Conservation (phyloP, 257 asterid genomes). For the Solanum sitiens region DNA sequence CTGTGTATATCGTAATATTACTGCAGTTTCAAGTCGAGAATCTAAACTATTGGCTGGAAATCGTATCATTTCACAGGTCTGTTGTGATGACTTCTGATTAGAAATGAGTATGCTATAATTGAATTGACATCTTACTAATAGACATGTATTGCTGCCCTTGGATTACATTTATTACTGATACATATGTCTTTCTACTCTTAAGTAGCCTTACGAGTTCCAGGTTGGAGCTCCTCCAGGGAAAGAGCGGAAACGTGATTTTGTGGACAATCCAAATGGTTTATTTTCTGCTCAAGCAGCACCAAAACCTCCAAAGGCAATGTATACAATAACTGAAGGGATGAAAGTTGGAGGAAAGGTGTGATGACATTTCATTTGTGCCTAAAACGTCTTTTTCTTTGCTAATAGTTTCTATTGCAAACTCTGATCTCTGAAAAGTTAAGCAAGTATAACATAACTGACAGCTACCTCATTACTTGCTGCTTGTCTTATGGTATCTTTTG, state of each 20-base stretch:
- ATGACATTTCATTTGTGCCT: background rate
- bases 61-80: slow-evolving; percentile 84
- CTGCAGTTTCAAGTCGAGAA: slow-evolving; percentile 92
- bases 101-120: background rate
- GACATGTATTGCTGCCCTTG: background rate
- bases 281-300: slow-evolving; percentile 98
- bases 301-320: slow-evolving; percentile 91
- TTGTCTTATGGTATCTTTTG: background rate
- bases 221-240: slow-evolving; percentile 85
- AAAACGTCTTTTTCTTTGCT: no score
- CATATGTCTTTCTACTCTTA: slow-evolving; percentile 7
- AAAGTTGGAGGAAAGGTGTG: slow-evolving; percentile 98
- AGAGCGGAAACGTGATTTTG: slow-evolving; percentile 93
- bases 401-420: background rate
- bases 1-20: slow-evolving; percentile 81
- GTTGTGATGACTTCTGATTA: background rate
- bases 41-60: slow-evolving; percentile 94
- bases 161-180: slow-evolving; percentile 12
- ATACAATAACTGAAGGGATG: slow-evolving; percentile 82
- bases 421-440: background rate
- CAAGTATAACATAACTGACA: background rate
- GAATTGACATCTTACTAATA: background rate
- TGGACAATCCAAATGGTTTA: slow-evolving; percentile 81
- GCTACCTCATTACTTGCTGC: background rate
- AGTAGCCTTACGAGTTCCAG: slow-evolving; percentile 93